Conservation (phyloP, 768 basidiomycete genomes). For the Tulasnella sp. region DNA sequence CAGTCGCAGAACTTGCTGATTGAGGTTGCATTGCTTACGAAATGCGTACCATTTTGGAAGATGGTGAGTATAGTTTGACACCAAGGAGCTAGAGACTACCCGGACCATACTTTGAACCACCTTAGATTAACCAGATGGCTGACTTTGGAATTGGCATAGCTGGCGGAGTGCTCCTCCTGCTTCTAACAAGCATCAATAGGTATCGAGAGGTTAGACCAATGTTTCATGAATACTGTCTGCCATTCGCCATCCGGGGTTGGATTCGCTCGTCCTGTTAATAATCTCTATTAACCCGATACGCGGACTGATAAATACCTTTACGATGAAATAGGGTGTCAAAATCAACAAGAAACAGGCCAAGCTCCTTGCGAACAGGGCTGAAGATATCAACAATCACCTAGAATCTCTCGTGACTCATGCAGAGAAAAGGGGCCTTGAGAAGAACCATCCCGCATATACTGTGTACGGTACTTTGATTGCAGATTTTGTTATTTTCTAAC, state of each 20-base stretch:
- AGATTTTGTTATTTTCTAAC: background rate
- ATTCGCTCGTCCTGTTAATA: too few species aligned
- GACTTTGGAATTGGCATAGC: background rate
- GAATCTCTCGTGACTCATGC: background rate
- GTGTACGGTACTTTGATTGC: background rate
- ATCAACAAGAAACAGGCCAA: background rate
- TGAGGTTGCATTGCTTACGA: too few species aligned
- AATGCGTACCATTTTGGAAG: too few species aligned
- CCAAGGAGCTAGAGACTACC: too few species aligned
- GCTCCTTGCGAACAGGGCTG: background rate
- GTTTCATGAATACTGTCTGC: background rate
- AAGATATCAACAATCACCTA: background rate
- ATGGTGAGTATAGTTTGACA: too few species aligned
- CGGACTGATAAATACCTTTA: background rate
- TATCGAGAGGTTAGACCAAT: background rate
- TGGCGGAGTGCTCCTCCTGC: background rate
- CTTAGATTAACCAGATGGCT: background rate
- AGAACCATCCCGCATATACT: too few species aligned
- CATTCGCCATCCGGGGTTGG: too few species aligned
- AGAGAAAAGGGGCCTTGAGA: background rate
- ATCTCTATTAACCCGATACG: background rate
- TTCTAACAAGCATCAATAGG: background rate
- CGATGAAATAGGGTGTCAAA: background rate
- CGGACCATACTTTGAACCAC: too few species aligned
- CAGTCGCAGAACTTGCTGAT: too few species aligned